Evolutionary conservation across 148 eudicot species (phyloP).

Genomic region (Spergularia bocconei): DNA sequence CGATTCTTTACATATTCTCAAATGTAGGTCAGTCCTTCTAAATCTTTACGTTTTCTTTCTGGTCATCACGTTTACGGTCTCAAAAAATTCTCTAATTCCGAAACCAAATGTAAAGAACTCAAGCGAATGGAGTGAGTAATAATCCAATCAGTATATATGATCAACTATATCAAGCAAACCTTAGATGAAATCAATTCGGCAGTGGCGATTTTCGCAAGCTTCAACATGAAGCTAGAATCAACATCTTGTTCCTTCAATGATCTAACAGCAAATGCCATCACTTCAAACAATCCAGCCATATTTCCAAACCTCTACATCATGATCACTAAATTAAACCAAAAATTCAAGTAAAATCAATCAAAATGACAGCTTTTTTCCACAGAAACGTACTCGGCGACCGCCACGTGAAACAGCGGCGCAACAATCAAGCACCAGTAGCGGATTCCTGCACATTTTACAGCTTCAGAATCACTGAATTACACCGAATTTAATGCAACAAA

Average conservation of each 20-base stretch:
- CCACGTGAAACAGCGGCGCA: conserved; percentile 84
- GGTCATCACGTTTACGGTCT: too few species aligned
- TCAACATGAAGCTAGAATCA: conserved; percentile 68
- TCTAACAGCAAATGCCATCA: conserved; percentile 76
- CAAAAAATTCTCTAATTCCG: too few species aligned
- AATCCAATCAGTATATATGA: too few species aligned
- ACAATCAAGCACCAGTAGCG: conserved; percentile 92
- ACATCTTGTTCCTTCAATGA: conserved; percentile 55
- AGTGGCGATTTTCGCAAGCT: conserved; percentile 79
- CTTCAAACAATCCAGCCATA: conserved; percentile 86
- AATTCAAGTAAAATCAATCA: background rate
- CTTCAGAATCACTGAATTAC: background rate
- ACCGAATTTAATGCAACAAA: background rate
- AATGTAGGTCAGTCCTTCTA: too few species aligned
- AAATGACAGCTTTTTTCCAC: background rate
- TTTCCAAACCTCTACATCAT: conserved; percentile 74
- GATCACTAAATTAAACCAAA: background rate
- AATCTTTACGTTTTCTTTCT: too few species aligned
- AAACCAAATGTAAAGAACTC: too few species aligned
- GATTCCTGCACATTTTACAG: conserved; percentile 51
- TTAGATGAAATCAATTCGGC: conserved; percentile 90
- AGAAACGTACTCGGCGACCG: conserved; percentile 72
- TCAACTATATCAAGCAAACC: conserved; percentile 32
- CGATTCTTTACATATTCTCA: too few species aligned
- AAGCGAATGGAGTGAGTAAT: too few species aligned